These are phyloP conservation scores for Termitomyces sp. DNA, from an alignment of 768 basidiomycete genomes.

Conservation along the genomic window DNA sequence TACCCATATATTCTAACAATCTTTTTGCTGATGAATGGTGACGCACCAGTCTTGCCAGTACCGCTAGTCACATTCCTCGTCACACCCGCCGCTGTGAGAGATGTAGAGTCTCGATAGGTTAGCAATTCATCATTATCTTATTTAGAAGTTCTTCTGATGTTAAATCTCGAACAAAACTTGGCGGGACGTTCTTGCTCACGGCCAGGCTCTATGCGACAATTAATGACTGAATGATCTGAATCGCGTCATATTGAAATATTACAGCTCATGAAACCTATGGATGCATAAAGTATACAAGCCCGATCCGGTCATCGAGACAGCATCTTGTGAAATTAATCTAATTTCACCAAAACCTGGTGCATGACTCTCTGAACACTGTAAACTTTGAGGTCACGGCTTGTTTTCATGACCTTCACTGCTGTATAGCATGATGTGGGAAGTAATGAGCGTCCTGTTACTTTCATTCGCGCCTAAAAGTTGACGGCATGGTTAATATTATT, in stretches of 20 bases:
- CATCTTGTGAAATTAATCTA: too few species aligned
- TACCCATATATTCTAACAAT: too few species aligned
- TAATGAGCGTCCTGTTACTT: background rate
- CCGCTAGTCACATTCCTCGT: too few species aligned
- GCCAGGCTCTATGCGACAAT: conserved; percentile 70
- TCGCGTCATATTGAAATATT: conserved; percentile 44
- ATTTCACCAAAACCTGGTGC: too few species aligned
- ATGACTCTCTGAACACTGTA: background rate
- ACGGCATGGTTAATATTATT: background rate
- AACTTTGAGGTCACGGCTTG: background rate
- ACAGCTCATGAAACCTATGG: background rate
- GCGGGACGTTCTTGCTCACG: conserved; percentile 77
- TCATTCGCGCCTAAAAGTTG: background rate
- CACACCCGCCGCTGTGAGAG: conserved; percentile 83
- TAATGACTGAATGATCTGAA: conserved; percentile 73
- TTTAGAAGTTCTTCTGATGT: background rate
- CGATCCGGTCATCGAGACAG: too few species aligned
- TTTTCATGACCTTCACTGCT: background rate
- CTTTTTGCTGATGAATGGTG: too few species aligned
- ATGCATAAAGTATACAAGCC: too few species aligned
- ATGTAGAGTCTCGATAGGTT: conserved; percentile 92
- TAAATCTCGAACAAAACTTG: conserved; percentile 55
- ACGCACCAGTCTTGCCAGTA: too few species aligned
- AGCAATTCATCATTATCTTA: conserved; percentile 13
- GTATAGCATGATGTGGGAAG: background rate